Percentiles rank a stretch among this genome's conserved stretches.
Evolutionary conservation across 148 eudicot genomes (phyloP).

Genomic region (Chenopodium album): DNA sequence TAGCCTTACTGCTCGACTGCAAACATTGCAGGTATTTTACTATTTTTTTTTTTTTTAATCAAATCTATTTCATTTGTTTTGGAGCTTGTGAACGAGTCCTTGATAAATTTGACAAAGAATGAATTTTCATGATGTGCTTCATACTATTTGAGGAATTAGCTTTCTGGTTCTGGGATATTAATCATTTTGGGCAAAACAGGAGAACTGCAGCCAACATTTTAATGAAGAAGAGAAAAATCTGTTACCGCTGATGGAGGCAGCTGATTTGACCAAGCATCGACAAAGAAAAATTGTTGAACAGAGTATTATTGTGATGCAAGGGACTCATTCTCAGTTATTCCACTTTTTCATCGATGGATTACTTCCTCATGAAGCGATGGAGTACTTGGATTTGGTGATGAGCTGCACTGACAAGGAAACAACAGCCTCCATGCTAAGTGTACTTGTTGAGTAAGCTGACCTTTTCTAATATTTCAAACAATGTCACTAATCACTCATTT

Average conservation of each 20-base stretch:
- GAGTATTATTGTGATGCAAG: constrained; percentile 70
- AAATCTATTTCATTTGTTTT: neutral
- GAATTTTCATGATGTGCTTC: neutral
- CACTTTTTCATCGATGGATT: constrained; percentile 78
- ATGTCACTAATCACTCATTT: neutral
- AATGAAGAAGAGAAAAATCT: constrained; percentile 72
- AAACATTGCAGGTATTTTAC: constrained; percentile 51
- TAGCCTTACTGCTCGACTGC: constrained; percentile 51
- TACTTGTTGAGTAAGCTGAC: constrained; percentile 55
- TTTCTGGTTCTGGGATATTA: neutral
- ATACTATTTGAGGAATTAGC: neutral
- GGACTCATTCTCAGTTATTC: constrained; percentile 74
- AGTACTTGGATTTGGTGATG: constrained; percentile 65
- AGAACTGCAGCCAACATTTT: constrained; percentile 71
- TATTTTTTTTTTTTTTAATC: neutral
- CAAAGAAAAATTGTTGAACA: constrained; percentile 56
- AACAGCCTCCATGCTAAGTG: constrained; percentile 46
- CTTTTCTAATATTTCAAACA: neutral
- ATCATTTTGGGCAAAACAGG: constrained; percentile 32
- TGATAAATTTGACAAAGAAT: neutral
- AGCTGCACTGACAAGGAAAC: constrained; percentile 42
- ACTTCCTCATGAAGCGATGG: constrained; percentile 70
- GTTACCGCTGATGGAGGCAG: constrained; percentile 74
- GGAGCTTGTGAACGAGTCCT: neutral
- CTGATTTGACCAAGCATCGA: constrained; percentile 53